A percentile compares a stretch with the other conserved stretches of the same genome.
Evolutionary conservation across 2,329 filamentous ascomycete genomes (phyloP).

Genomic region (Cadophora sp.): DNA sequence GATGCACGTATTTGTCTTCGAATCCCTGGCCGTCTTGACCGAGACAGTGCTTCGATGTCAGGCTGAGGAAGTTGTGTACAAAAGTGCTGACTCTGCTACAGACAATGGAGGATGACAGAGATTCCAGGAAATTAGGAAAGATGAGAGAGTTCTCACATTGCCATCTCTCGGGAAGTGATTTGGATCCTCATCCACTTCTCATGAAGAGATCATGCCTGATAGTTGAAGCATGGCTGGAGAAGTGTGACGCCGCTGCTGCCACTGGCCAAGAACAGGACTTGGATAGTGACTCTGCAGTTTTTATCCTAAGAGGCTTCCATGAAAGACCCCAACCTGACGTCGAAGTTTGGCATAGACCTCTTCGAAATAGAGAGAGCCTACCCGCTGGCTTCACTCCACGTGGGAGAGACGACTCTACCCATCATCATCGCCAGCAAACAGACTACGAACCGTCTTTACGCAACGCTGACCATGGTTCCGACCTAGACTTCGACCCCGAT

Average conservation of each 20-base stretch:
- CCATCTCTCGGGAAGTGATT: constrained; percentile 14
- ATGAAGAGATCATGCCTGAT: constrained; percentile 14
- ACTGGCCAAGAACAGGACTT: not conserved
- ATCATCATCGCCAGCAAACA: not conserved
- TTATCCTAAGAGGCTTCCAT: not conserved
- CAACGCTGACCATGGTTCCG: not conserved
- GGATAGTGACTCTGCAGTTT: constrained; percentile 12
- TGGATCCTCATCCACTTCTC: constrained; percentile 8
- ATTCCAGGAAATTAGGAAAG: not conserved
- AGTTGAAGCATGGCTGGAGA: constrained; percentile 21
- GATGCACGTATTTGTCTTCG: not conserved
- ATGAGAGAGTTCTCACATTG: not conserved
- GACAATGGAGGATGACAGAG: not conserved
- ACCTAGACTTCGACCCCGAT: not conserved
- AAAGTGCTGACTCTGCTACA: not conserved
- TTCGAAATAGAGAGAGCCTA: not conserved
- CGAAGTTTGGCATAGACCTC: not conserved
- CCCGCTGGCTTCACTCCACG: not conserved
- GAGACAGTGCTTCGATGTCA: not conserved
- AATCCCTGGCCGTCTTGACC: no score
- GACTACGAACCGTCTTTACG: no score
- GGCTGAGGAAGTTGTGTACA: not conserved
- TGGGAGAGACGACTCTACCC: not conserved
- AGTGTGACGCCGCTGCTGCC: not conserved
- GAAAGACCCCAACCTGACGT: constrained; percentile 16